A percentile compares a stretch with the other conserved stretches of the same genome.
phyloP scores from a whole-genome alignment of 2,329 filamentous ascomycete genomes.

The Cadophora luteo-olivacea region DNA sequence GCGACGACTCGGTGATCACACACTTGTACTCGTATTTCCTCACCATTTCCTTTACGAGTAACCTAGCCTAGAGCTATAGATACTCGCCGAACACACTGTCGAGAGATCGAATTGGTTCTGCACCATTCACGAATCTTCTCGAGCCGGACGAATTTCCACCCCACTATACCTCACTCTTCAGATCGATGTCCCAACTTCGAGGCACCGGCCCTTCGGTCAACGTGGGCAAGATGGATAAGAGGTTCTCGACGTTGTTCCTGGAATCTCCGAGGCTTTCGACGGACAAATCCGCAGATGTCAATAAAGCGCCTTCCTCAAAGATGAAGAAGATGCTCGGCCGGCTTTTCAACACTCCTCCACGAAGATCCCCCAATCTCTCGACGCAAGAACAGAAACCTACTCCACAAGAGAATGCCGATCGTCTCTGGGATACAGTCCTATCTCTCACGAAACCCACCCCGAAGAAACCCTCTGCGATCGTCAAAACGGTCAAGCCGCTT shows the following conservation, averaged over 20 bases:
- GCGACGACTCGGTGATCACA: slow-evolving; percentile 13
- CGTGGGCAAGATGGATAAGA: slow-evolving; percentile 16
- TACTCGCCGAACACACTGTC: neutral
- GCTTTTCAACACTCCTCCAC: neutral
- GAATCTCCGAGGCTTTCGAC: neutral
- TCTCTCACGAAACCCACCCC: neutral
- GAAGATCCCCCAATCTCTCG: neutral
- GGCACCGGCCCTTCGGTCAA: neutral
- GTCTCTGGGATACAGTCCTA: slow-evolving; percentile 4
- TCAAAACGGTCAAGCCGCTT: neutral
- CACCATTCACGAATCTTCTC: neutral
- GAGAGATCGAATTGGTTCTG: neutral
- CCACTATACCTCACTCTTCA: neutral
- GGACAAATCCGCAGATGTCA: neutral
- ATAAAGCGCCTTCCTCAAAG: neutral
- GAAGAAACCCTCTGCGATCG: neutral
- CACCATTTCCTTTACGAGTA: neutral
- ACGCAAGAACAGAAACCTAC: neutral
- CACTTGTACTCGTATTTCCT: neutral
- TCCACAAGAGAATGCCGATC: neutral
- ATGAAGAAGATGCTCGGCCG: slow-evolving; percentile 10
- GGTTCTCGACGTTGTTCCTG: slow-evolving; percentile 20
- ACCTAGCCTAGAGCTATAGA: slow-evolving; percentile 9
- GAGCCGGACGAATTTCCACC: neutral
- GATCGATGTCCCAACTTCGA: slow-evolving; percentile 8